Percentiles rank a stretch among this genome's conserved stretches.
Evolutionary conservation across 31 red algal species (phyloP).

Genomic region (Odonthalia washingtoniensis): DNA sequence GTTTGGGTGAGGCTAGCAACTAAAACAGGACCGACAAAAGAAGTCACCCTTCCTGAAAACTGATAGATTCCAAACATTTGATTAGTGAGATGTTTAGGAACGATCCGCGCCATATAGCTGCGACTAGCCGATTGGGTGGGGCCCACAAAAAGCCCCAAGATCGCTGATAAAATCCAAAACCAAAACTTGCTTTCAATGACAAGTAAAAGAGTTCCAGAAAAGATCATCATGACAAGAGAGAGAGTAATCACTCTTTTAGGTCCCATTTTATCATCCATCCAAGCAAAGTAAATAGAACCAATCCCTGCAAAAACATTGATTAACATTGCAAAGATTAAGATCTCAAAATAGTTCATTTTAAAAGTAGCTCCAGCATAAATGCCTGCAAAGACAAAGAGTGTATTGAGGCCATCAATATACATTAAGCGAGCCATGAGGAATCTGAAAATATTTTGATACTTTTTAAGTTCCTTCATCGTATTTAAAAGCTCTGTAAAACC

Average conservation of each 20-base stretch:
- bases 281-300: conserved; percentile 1
- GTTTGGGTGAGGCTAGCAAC: not conserved
- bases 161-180: conserved; percentile 2
- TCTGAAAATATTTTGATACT: not conserved
- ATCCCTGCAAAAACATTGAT: conserved; percentile 10
- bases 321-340: conserved; percentile 8
- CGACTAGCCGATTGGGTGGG: conserved; percentile 10
- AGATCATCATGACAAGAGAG: not conserved
- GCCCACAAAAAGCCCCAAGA: conserved; percentile 16
- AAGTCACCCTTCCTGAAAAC: conserved; percentile 5
- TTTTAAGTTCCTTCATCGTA: conserved; percentile 2
- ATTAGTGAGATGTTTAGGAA: not conserved
- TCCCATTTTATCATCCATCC: conserved; percentile 14
- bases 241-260: conserved; percentile 1
- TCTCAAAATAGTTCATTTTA: conserved; percentile 1
- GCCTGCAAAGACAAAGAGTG: conserved; percentile 1
- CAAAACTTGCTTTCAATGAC: not conserved
- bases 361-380: not conserved
- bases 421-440: conserved; percentile 13
- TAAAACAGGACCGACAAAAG: conserved; percentile 13
- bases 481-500: not conserved
- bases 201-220: not conserved
- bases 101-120: conserved; percentile 7
- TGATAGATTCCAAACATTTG: conserved; percentile 12
- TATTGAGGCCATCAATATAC: conserved; percentile 3